Conservation (phyloP, 2,329 filamentous ascomycete genomes). For the Dothidotthia symphoricarpi region DNA sequence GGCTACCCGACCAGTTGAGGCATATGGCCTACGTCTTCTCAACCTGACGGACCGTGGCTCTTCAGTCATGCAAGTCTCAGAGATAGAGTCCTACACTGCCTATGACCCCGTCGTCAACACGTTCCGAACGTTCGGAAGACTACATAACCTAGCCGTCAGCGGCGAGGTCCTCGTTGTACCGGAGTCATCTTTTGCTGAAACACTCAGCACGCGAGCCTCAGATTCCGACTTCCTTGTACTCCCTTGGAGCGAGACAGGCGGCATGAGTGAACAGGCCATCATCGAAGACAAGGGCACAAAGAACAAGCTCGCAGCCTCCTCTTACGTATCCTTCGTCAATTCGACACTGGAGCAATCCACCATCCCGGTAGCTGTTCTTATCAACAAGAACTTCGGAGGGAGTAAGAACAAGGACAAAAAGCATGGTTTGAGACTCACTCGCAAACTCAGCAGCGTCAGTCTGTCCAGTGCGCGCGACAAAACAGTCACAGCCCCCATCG, state of each 20-base stretch:
- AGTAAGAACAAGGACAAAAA: conserved; percentile 38
- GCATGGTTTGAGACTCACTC: conserved; percentile 22
- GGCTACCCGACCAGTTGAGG: conserved; percentile 58
- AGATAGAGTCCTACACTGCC: conserved; percentile 65
- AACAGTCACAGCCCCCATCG: conserved; percentile 55
- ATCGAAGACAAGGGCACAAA: conserved; percentile 51
- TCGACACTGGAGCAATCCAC: conserved; percentile 61
- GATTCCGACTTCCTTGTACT: conserved; percentile 70
- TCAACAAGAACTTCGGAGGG: conserved; percentile 68
- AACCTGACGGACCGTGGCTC: conserved; percentile 91
- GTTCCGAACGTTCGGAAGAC: conserved; percentile 82
- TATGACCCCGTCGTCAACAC: conserved; percentile 84
- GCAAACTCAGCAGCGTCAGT: conserved; percentile 35
- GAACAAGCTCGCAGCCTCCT: conserved; percentile 59
- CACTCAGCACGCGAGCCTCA: conserved; percentile 63
- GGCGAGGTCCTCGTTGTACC: conserved; percentile 79
- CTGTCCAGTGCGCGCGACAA: conserved; percentile 60
- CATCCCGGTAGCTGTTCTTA: conserved; percentile 73
- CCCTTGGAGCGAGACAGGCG: conserved; percentile 85
- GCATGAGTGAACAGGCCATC: conserved; percentile 64
- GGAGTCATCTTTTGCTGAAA: conserved; percentile 74
- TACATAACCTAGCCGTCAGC: conserved; percentile 79
- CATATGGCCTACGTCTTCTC: conserved; percentile 81
- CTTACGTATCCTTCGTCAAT: conserved; percentile 73
- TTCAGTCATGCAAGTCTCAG: conserved; percentile 90